Conservation (phyloP, 2,329 filamentous ascomycete genomes). For the Aschersonia sp. region DNA sequence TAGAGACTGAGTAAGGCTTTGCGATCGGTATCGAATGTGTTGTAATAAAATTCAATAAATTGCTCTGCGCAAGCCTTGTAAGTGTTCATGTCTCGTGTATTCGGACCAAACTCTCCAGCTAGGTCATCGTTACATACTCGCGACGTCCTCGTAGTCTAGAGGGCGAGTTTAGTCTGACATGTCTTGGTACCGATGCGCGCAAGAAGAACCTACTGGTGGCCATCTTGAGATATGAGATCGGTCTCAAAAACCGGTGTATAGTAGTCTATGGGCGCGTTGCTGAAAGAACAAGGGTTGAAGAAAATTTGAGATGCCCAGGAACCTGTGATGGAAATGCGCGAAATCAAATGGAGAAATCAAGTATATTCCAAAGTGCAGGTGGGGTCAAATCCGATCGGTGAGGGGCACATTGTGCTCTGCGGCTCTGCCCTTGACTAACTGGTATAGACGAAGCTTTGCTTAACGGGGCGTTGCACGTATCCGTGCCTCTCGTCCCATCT, state of each 20-base stretch:
- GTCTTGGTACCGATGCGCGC: background rate
- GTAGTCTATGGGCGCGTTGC: background rate
- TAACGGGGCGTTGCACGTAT: conserved; percentile 8
- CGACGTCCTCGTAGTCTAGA: conserved; percentile 29
- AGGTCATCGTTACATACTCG: conserved; percentile 22
- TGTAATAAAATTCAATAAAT: conserved; percentile 86
- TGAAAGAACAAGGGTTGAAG: background rate
- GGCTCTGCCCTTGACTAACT: background rate
- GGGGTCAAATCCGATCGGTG: background rate
- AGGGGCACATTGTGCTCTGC: too few relatives aligned
- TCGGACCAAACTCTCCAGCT: background rate
- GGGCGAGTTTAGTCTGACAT: conserved; percentile 7
- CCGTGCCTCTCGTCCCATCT: conserved; percentile 2
- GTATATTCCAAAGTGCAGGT: too few relatives aligned
- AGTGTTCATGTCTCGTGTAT: background rate
- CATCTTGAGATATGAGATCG: conserved; percentile 14
- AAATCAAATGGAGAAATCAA: too few relatives aligned
- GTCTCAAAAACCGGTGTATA: background rate
- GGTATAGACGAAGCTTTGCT: conserved; percentile 8
- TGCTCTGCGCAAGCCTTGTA: conserved; percentile 42
- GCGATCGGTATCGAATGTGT: conserved; percentile 67
- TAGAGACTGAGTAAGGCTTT: conserved; percentile 56
- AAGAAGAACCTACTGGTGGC: conserved; percentile 13
- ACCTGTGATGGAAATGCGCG: too few relatives aligned
- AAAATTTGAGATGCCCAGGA: too few relatives aligned